These are phyloP conservation scores for Wickerhamomyces alni DNA, from an alignment of 805 yeast species.

Conservation along the genomic window DNA sequence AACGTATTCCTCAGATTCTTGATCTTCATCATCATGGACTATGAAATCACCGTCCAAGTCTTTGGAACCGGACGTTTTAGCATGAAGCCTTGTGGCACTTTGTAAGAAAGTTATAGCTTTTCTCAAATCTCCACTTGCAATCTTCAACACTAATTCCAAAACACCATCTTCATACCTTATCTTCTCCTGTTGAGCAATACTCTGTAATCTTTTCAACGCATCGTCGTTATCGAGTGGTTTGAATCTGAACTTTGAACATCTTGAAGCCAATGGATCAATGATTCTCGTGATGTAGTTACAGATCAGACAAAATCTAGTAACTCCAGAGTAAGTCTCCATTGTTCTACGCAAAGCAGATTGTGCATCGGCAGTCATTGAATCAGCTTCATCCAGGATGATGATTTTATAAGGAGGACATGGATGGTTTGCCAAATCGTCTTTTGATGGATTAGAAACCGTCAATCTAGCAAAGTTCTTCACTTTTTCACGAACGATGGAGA, in stretches of 20 bases:
- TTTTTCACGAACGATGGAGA: slow-evolving; percentile 79
- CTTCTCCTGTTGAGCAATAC: slow-evolving; percentile 47
- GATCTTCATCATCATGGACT: slow-evolving; percentile 28
- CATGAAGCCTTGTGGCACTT: slow-evolving; percentile 61
- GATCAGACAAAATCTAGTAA: slow-evolving; percentile 88
- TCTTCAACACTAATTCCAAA: slow-evolving; percentile 56
- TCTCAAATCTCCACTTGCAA: slow-evolving; percentile 87
- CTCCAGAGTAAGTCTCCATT: slow-evolving; percentile 86
- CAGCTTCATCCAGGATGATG: slow-evolving; percentile 91
- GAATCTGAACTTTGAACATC: slow-evolving; percentile 95
- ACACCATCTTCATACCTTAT: slow-evolving; percentile 41
- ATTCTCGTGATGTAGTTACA: slow-evolving; percentile 96
- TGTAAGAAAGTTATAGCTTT: slow-evolving; percentile 88
- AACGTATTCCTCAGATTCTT: slow-evolving; percentile 8
- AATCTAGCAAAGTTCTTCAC: slow-evolving; percentile 83
- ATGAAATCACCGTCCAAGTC: slow-evolving; percentile 29
- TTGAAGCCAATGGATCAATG: slow-evolving; percentile 92
- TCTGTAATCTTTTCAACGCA: slow-evolving; percentile 62
- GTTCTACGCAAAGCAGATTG: slow-evolving; percentile 94
- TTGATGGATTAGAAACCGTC: slow-evolving; percentile 73
- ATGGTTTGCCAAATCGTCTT: slow-evolving; percentile 61
- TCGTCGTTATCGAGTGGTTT: slow-evolving; percentile 64
- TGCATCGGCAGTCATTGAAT: slow-evolving; percentile 96
- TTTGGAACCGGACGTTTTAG: slow-evolving; percentile 7
- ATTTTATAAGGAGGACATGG: slow-evolving; percentile 97